These are phyloP conservation scores for Xylariaceae sp. DNA, from an alignment of 2,329 filamentous ascomycete species.

Conservation along the genomic window DNA sequence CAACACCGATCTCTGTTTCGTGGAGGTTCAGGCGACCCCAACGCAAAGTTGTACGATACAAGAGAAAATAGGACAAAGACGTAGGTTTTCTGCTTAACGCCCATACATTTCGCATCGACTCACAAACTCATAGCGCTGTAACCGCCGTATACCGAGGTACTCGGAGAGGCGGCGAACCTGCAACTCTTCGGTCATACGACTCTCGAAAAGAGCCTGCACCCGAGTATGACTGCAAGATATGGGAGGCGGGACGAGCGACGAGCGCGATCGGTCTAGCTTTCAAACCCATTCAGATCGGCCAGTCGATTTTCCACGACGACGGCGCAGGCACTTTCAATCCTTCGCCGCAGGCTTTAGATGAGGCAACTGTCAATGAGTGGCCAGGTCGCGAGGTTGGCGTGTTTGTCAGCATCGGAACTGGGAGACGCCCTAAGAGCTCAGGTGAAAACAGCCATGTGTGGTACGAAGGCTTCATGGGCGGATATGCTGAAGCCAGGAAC, in stretches of 20 bases:
- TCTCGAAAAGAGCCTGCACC: constrained; percentile 86
- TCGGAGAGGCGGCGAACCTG: constrained; percentile 60
- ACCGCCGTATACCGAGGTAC: constrained; percentile 89
- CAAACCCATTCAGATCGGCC: constrained; percentile 91
- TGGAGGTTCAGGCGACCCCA: constrained; percentile 70
- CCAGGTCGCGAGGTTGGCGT: constrained; percentile 88
- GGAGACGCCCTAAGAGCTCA: constrained; percentile 65
- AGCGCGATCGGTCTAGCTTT: constrained; percentile 88
- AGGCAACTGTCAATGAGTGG: constrained; percentile 91
- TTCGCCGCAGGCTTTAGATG: constrained; percentile 77
- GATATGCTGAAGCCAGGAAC: constrained; percentile 84
- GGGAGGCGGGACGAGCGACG: constrained; percentile 95
- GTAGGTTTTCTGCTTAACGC: constrained; percentile 47
- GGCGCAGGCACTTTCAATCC: constrained; percentile 91
- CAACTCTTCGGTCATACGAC: constrained; percentile 87
- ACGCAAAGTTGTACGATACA: constrained; percentile 83
- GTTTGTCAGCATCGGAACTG: constrained; percentile 91
- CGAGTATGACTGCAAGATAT: constrained; percentile 91
- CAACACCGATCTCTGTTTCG: constrained; percentile 53
- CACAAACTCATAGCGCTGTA: constrained; percentile 61
- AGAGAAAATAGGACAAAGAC: constrained; percentile 85
- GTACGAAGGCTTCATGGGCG: constrained; percentile 92
- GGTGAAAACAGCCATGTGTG: constrained; percentile 73
- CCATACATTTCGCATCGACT: constrained; percentile 14
- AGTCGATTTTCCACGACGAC: constrained; percentile 91